Base-by-base conservation (phyloP, 78 protist species). In the Speleostelium caveatum region DNA sequence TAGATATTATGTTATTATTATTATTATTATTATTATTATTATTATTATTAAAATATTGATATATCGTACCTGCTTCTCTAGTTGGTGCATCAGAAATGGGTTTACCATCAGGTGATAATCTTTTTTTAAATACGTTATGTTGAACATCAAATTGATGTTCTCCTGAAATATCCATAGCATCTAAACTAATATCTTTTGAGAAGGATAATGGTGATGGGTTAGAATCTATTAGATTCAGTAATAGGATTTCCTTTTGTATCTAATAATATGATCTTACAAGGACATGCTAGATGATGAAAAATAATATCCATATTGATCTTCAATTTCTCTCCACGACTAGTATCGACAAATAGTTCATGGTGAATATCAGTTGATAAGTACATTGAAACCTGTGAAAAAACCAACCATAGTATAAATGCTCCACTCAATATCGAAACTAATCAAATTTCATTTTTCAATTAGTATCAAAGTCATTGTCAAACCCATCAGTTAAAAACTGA, bases 101-200 rank as follows among this genome's bases (percentile, higher is more conserved):
- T 41, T 24, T 26, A 14, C 93, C 93, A 7, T 61, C 45, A 30
- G 75, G 17, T 42, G 86, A 74, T 33, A 93, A 16, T 65, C 93
- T 65, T n/a, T 58, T 73, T 73, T 87, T 86, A 59, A 72, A 85
- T 39, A 94, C 85, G 68, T 85, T 83, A 53, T 94, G 95, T 26
- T 74, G 85, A 17, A 94, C 83, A 74, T 94, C 96, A 60, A 75
- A 75, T 75, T 94, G 96, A 68, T 94, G 96, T 75, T 97, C 97
- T 3, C 98, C 98, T 14, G 96, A 85, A 26, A 96, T 77, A 66
- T 97, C 97, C 94, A 97, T 83, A 8, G 95, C 95, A 86, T 96
- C 98, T 26, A 95, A 68, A 53, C 92, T 67, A 28, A 95, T 21
- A 55, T 56, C 96, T 93, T 38, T 24, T 22, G 7, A n/a, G 8